Base-by-base conservation (phyloP, 164 flowering plant species). In the Warburgia ugandensis region DNA sequence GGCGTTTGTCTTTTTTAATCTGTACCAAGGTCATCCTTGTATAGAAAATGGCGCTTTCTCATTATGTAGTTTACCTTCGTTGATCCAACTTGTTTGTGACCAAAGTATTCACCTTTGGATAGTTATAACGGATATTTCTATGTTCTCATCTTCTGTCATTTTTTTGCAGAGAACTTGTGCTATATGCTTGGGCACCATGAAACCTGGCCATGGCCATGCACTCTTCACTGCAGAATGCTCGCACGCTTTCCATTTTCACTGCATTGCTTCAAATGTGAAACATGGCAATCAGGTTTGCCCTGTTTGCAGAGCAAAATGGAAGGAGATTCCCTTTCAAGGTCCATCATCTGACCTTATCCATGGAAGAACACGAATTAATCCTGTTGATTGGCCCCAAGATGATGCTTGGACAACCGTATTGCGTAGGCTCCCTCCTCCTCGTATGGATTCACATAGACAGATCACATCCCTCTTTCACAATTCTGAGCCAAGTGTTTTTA, bases 141-240 rank as follows among this genome's bases (percentile, higher is more conserved):
- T n/a, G n/a, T n/a, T n/a, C n/a, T n/a, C n/a, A n/a, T n/a, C n/a
- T n/a, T n/a, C n/a, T n/a, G n/a, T n/a, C n/a, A n/a, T n/a, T 55
- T 44, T 48, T 27, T 44, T 74, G 72, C 94, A 91, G 96, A 78
- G 48, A 36, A 83, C 73, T 2, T 92, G 98, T 63, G 80, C 98
- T 40, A 87, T 92, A 73, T 92, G 98, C 73, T 64, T 92, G 52
- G 65, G 59, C 48, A 21, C 74, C 45, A 80, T 92, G 83, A 88
- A 77, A 65, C 75, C 84, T 20, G 95, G 95, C 12, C 75, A 80
- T 2, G 95, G 96, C 27, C 95, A 80, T 65, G 96, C 99, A 6
- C 80, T 92, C 31, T 92, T 92, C 66, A 92, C 94, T 4, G 98
- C 96, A 35, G 98, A 92, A 65, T 92, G 98, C 65, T 78, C 91